phyloP scores from a whole-genome alignment of 257 asterid genomes.

The Nicotiana attenuata region DNA sequence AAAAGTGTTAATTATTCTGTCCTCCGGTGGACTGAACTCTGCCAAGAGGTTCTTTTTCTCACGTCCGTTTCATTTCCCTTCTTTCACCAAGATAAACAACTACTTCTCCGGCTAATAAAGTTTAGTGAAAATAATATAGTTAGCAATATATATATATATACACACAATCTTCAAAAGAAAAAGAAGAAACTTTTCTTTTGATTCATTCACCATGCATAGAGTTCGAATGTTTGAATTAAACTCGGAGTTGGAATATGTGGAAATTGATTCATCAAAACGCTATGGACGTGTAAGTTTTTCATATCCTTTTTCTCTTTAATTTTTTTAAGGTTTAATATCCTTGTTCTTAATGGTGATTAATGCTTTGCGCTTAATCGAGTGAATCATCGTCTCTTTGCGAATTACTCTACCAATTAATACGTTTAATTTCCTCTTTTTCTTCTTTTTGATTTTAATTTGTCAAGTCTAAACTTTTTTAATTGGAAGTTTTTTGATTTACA shows the following conservation, averaged over 20 bases:
- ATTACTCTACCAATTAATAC: neutral
- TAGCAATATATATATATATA: neutral
- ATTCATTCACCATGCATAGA: slow-evolving; percentile 33
- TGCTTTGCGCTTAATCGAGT: neutral
- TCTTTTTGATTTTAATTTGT: neutral
- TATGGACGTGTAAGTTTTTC: slow-evolving; percentile 70
- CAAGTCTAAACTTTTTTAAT: neutral
- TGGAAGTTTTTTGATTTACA: neutral
- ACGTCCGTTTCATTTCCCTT: neutral
- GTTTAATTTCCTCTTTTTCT: neutral
- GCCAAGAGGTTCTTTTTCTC: no score
- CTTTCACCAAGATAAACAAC: neutral
- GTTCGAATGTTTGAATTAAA: slow-evolving; percentile 25
- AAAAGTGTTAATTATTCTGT: neutral
- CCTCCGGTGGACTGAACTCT: no score
- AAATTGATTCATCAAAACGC: slow-evolving; percentile 72
- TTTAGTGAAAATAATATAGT: neutral
- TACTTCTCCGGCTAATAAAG: neutral
- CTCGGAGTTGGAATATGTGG: slow-evolving; percentile 38
- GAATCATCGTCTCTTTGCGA: neutral
- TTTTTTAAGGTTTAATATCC: neutral
- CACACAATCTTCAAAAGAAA: neutral
- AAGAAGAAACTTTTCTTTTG: neutral
- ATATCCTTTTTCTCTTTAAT: neutral
- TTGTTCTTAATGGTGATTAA: neutral